Conservation (phyloP, 768 basidiomycete species). For the Phaeotremella skinneri region DNA sequence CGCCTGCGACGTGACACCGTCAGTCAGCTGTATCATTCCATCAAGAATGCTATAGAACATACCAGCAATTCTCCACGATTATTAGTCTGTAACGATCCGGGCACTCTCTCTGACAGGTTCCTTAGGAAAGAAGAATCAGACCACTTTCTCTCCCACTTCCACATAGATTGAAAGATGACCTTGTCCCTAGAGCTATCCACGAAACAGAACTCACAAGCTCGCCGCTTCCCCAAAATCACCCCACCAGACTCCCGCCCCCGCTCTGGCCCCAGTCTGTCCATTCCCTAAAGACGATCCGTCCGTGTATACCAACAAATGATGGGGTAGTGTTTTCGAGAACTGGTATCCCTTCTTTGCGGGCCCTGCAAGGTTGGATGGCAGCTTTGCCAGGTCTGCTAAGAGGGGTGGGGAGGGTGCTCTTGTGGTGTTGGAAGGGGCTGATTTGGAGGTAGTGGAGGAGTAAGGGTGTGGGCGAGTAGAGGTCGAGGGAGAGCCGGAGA, state of each 20-base stretch:
- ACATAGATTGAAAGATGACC: neutral
- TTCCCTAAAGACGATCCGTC: slow-evolving; percentile 88
- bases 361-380: slow-evolving; percentile 15
- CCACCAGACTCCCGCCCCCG: slow-evolving; percentile 91
- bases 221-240: slow-evolving; percentile 53
- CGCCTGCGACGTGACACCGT: slow-evolving; percentile 60
- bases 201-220: slow-evolving; percentile 17
- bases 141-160: neutral
- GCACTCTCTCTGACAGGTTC: slow-evolving; percentile 66
- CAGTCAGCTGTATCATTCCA: slow-evolving; percentile 1
- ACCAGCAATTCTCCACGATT: slow-evolving; percentile 79
- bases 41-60: slow-evolving; percentile 36
- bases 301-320: slow-evolving; percentile 63
- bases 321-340: slow-evolving; percentile 19
- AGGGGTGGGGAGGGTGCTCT: slow-evolving; percentile 22
- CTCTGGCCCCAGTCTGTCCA: slow-evolving; percentile 64
- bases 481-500: slow-evolving; percentile 20
- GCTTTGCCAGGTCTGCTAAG: slow-evolving; percentile 8
- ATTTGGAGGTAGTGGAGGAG: slow-evolving; percentile 10
- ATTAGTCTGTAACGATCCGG: slow-evolving; percentile 51
- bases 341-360: slow-evolving; percentile 30
- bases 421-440: slow-evolving; percentile 13
- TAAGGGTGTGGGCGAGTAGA: slow-evolving; percentile 8
- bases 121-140: slow-evolving; percentile 52
- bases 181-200: neutral